phyloP scores from a whole-genome alignment of 2,329 filamentous ascomycete genomes.

The Paraphoma sp. region DNA sequence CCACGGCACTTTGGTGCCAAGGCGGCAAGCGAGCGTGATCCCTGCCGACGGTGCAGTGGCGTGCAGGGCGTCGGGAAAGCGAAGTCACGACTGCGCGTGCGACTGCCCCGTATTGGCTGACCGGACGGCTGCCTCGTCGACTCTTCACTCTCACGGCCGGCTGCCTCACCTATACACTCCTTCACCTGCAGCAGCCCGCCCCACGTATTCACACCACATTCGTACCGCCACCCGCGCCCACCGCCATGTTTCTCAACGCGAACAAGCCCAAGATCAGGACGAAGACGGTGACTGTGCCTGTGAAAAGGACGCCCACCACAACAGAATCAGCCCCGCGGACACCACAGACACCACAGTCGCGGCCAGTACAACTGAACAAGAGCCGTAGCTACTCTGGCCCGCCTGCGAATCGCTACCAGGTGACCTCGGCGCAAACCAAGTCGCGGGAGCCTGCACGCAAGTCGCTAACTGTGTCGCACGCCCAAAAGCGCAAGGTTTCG shows the following conservation, averaged over 20 bases:
- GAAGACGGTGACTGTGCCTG: slow-evolving; percentile 36
- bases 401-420: slow-evolving; percentile 36
- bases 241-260: slow-evolving; percentile 35
- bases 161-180: slow-evolving; percentile 19
- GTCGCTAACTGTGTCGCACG: slow-evolving; percentile 35
- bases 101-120: slow-evolving; percentile 22
- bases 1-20: slow-evolving; percentile 1
- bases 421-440: slow-evolving; percentile 21
- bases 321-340: slow-evolving; percentile 16
- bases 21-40: slow-evolving; percentile 15
- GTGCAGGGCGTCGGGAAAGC: slow-evolving; percentile 18
- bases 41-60: slow-evolving; percentile 28
- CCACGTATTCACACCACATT: slow-evolving; percentile 2
- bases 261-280: slow-evolving; percentile 43
- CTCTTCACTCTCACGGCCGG: slow-evolving; percentile 10
- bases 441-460: slow-evolving; percentile 26
- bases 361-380: slow-evolving; percentile 12
- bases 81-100: slow-evolving; percentile 19
- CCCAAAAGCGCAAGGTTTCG: slow-evolving; percentile 42
- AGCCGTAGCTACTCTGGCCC: slow-evolving; percentile 24
- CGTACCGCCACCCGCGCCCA: slow-evolving; percentile 4
- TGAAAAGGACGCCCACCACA: slow-evolving; percentile 25
- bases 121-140: slow-evolving; percentile 16
- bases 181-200: slow-evolving; percentile 12
- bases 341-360: slow-evolving; percentile 9